Evolutionary conservation across 768 basidiomycete genomes (phyloP).

Genomic region (Hemileccinum impolitum): DNA sequence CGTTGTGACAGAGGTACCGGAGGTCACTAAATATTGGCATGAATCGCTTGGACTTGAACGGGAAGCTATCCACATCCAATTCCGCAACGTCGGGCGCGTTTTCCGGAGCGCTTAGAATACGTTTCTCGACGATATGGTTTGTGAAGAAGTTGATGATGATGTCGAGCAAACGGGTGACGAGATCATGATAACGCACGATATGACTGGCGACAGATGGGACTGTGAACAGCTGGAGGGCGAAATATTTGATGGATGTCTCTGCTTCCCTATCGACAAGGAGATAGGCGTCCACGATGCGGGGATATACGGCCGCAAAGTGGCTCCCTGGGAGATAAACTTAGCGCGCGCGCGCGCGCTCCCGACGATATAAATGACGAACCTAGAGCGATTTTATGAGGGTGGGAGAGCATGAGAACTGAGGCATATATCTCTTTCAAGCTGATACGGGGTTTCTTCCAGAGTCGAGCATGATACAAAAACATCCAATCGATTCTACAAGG

Average conservation of each 20-base stretch:
- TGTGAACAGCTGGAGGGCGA: conserved; percentile 90
- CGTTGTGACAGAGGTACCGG: conserved; percentile 78
- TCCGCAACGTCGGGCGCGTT: conserved; percentile 23
- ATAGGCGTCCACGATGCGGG: conserved; percentile 84
- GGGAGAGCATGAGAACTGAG: conserved; percentile 65
- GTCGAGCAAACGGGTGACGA: conserved; percentile 72
- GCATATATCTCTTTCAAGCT: conserved; percentile 83
- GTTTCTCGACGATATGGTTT: conserved; percentile 76
- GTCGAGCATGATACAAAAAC: conserved; percentile 75
- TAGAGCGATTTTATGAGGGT: conserved; percentile 70
- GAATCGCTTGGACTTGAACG: conserved; percentile 94
- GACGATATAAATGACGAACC: conserved; percentile 42
- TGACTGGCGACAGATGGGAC: conserved; percentile 82
- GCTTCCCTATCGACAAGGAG: conserved; percentile 91
- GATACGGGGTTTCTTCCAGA: conserved; percentile 83
- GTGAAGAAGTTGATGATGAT: conserved; percentile 93
- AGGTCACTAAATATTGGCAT: conserved; percentile 94
- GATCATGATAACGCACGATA: conserved; percentile 67
- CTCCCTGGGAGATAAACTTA: conserved; percentile 49
- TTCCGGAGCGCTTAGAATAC: conserved; percentile 42
- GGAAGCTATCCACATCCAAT: conserved; percentile 79
- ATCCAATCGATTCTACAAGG: conserved; percentile 69
- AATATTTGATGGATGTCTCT: conserved; percentile 92
- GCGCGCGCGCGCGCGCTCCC: neutral
- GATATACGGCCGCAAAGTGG: conserved; percentile 83